Evolutionary conservation across 2,329 filamentous ascomycete species (phyloP).

Genomic region (Geosmithia morbida): DNA sequence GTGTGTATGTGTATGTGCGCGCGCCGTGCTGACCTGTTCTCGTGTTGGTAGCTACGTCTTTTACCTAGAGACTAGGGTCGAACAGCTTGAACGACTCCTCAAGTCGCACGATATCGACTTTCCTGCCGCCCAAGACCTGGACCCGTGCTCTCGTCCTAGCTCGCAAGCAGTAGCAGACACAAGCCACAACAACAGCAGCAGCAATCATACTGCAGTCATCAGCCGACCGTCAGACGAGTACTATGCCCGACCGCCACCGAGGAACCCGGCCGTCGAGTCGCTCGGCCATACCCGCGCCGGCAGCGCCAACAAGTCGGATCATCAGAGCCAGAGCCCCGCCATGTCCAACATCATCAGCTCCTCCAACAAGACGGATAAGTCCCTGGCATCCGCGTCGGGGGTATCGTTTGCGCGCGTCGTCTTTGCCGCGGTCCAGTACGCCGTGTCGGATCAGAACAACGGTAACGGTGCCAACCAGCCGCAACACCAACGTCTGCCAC

Average conservation of each 20-base stretch:
- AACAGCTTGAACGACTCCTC: conserved; percentile 68
- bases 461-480: too few species aligned
- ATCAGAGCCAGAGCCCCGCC: conserved; percentile 12
- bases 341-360: conserved; percentile 67
- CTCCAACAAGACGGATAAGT: conserved; percentile 52
- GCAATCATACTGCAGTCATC: neutral
- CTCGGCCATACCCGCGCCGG: conserved; percentile 7
- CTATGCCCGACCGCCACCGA: conserved; percentile 7
- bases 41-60: conserved; percentile 79
- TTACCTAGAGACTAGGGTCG: conserved; percentile 78
- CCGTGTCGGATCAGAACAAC: conserved; percentile 46
- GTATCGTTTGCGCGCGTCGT: conserved; percentile 92
- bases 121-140: conserved; percentile 56
- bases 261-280: conserved; percentile 15
- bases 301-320: conserved; percentile 13
- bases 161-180: neutral
- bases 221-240: neutral
- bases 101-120: conserved; percentile 55
- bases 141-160: conserved; percentile 33
- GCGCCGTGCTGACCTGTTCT: neutral
- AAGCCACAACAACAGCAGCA: neutral
- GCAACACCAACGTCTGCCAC: conserved; percentile 6
- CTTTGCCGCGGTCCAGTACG: conserved; percentile 78
- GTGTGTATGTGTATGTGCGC: too few species aligned
- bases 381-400: conserved; percentile 72